These are phyloP conservation scores for Xylariales sp. DNA, from an alignment of 2,329 filamentous ascomycete species.

Conservation along the genomic window DNA sequence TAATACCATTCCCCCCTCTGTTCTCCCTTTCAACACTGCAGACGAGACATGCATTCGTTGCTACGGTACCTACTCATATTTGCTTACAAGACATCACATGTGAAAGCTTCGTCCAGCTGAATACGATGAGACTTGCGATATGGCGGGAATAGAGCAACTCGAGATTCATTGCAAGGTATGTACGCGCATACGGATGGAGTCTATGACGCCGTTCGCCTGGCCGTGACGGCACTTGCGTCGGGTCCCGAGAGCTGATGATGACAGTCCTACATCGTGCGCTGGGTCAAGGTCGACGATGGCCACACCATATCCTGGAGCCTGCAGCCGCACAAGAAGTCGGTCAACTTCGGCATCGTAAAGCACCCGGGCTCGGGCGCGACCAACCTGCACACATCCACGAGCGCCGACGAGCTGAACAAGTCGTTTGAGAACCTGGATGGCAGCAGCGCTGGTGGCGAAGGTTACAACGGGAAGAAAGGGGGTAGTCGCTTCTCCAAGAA, in stretches of 20 bases:
- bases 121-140: slow-evolving; percentile 38
- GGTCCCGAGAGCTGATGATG: too few relatives aligned
- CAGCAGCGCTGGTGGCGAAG: slow-evolving; percentile 10
- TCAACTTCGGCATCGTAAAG: slow-evolving; percentile 98
- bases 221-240: too few relatives aligned
- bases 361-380: slow-evolving; percentile 72
- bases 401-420: slow-evolving; percentile 37
- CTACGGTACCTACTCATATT: too few relatives aligned
- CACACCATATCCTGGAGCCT: slow-evolving; percentile 97
- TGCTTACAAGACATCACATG: too few relatives aligned
- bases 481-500: slow-evolving; percentile 44
- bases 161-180: slow-evolving; percentile 95
- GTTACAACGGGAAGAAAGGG: slow-evolving; percentile 35
- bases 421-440: slow-evolving; percentile 42
- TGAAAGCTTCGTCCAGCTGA: too few relatives aligned
- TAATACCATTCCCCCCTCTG: too few relatives aligned
- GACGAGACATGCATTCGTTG: too few relatives aligned
- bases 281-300: slow-evolving; percentile 85
- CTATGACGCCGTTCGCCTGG: too few relatives aligned
- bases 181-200: slow-evolving; percentile 10
- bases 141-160: slow-evolving; percentile 94
- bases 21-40: too few relatives aligned
- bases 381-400: slow-evolving; percentile 35
- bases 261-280: slow-evolving; percentile 95
- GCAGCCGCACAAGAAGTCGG: slow-evolving; percentile 95